A percentile compares a stretch with the other conserved stretches of the same genome.
These are phyloP conservation scores for Coniophora puteana DNA, from an alignment of 1,284 basidiomycete species.

Conservation along the genomic window DNA sequence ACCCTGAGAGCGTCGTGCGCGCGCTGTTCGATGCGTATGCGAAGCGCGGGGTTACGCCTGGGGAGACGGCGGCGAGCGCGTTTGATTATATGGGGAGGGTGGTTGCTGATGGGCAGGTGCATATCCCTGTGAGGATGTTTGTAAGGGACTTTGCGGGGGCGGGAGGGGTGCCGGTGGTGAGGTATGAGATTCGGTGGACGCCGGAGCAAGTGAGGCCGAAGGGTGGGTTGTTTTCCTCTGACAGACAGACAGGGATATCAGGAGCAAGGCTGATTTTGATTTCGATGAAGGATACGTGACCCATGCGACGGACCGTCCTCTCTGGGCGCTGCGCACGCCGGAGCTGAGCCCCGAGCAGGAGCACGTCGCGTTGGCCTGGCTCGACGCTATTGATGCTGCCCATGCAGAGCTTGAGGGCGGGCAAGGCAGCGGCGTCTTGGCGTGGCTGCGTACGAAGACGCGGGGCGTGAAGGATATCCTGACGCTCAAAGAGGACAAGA, in stretches of 20 bases:
- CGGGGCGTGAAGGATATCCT: slow-evolving; percentile 37
- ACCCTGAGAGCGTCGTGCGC: slow-evolving; percentile 42
- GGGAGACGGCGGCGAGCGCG: too few species aligned
- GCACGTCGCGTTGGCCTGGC: slow-evolving; percentile 27
- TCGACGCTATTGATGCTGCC: slow-evolving; percentile 39
- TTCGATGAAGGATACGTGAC: slow-evolving; percentile 56
- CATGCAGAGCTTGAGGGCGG: slow-evolving; percentile 34
- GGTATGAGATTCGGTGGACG: slow-evolving; percentile 69
- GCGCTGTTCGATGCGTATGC: slow-evolving; percentile 46
- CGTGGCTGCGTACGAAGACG: too few species aligned
- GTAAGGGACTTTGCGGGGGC: slow-evolving; percentile 50
- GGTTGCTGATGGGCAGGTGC: slow-evolving; percentile 64
- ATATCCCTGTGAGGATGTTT: slow-evolving; percentile 64
- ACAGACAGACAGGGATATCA: too few species aligned
- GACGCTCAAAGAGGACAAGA: slow-evolving; percentile 44
- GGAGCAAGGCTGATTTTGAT: slow-evolving; percentile 15
- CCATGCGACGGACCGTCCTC: slow-evolving; percentile 56
- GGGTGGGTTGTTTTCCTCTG: slow-evolving; percentile 36
- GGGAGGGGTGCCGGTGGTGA: slow-evolving; percentile 54
- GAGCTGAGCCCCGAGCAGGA: slow-evolving; percentile 14
- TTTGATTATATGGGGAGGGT: slow-evolving; percentile 52
- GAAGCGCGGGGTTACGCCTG: slow-evolving; percentile 39
- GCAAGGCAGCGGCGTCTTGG: too few species aligned
- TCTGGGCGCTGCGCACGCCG: slow-evolving; percentile 42
- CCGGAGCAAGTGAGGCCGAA: slow-evolving; percentile 52